A percentile compares a stretch with the other conserved stretches of the same genome.
Evolutionary conservation across 108 stramenopile species (phyloP).

Genomic region (Schizochytrium sp.): DNA sequence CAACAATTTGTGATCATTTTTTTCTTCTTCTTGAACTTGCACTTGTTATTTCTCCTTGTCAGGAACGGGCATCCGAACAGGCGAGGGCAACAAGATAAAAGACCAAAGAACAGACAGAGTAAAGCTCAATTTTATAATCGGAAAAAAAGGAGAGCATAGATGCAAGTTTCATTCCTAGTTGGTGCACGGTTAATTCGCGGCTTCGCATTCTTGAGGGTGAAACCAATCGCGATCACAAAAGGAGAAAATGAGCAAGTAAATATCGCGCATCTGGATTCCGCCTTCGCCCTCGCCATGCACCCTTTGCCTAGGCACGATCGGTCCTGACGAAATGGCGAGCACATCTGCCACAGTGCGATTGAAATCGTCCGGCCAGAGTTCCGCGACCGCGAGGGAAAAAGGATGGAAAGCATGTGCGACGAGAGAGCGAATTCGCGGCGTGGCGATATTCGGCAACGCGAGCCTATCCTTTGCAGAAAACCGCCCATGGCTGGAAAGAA

Average conservation of each 20-base stretch:
- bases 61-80: too few relatives aligned
- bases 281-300: neutral
- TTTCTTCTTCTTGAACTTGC: too few relatives aligned
- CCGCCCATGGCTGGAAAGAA: neutral
- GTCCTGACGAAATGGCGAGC: neutral
- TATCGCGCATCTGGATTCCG: neutral
- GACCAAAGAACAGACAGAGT: too few relatives aligned
- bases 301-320: neutral
- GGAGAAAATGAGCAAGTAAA: neutral
- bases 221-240: constrained; percentile 14
- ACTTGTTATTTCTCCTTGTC: too few relatives aligned
- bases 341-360: neutral
- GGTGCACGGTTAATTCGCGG: too few relatives aligned
- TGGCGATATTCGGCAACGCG: neutral
- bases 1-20: too few relatives aligned
- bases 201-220: neutral
- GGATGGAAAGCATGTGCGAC: neutral
- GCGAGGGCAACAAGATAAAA: too few relatives aligned
- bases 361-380: neutral
- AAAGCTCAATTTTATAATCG: too few relatives aligned
- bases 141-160: too few relatives aligned
- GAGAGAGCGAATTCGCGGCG: neutral
- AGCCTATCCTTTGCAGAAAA: neutral
- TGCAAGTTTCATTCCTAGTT: too few relatives aligned
- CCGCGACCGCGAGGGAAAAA: neutral